These are phyloP conservation scores for Gentiana macrophylla DNA, from an alignment of 257 asterid species.

Conservation along the genomic window DNA sequence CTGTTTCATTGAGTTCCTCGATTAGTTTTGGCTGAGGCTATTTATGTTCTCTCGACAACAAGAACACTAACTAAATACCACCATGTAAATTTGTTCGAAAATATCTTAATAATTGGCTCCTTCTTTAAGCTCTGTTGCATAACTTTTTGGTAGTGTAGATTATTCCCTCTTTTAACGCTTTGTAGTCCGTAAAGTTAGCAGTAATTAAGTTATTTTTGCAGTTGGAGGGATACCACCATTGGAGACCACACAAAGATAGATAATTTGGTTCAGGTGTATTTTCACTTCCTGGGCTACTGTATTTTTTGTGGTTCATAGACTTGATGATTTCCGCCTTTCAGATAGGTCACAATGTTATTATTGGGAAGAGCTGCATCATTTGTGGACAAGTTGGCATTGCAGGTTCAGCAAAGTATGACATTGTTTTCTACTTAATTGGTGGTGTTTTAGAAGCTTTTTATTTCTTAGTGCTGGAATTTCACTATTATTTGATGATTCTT, in stretches of 20 bases:
- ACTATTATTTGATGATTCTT: not conserved
- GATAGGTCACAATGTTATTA: conserved; percentile 85
- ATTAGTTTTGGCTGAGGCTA: too few relatives aligned
- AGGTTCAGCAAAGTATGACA: conserved; percentile 70
- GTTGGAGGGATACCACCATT: conserved; percentile 87
- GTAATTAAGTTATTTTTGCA: conserved; percentile 18
- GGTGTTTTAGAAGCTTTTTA: not conserved
- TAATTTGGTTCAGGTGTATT: conserved; percentile 81
- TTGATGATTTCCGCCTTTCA: conserved; percentile 22
- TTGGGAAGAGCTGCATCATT: conserved; percentile 62
- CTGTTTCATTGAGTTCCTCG: not conserved
- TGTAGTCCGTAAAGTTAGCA: conserved; percentile 1
- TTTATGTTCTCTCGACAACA: too few relatives aligned
- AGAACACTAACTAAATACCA: too few relatives aligned
- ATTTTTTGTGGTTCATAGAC: not conserved
- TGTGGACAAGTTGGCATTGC: conserved; percentile 97
- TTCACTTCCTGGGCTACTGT: conserved; percentile 7
- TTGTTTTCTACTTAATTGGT: not conserved
- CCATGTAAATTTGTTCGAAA: too few relatives aligned
- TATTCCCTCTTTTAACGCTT: not conserved
- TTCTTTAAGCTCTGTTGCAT: too few relatives aligned
- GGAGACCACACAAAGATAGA: conserved; percentile 91
- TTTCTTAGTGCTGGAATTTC: not conserved
- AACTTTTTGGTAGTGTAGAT: too few relatives aligned
- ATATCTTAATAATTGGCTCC: too few relatives aligned